Base-by-base conservation (phyloP, 148 eudicot species). In the Vaccinium macrocarpon region DNA sequence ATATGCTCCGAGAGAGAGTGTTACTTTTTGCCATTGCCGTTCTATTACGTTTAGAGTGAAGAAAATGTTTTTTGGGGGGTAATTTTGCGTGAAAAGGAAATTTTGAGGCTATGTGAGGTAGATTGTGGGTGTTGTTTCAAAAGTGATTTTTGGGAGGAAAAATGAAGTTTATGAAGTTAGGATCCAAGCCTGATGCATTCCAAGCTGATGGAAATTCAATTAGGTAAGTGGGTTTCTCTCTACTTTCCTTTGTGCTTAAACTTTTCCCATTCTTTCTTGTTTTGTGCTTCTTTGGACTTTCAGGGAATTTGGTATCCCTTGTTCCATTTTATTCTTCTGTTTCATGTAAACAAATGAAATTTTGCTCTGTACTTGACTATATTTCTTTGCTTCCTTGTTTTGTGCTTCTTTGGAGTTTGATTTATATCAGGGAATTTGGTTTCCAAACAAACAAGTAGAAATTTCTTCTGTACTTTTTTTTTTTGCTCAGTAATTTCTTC, bases 161-260 rank as follows among this genome's bases (percentile, higher is more conserved):
- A 81, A 94, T 94, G 98, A 94, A 94, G 95, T 91, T 90, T 83
- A 94, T 94, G 98, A 94, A 94, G 88, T 76, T 94, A 87, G 98
- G 95, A 18, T 94, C 98, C 35, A 94, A 94, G 88, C 98, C 95
- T 87, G 96, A 94, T 89, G 82, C 94, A 25, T 93, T 94, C 86
- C 94, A 91, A 74, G 85, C 90, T 78, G 88, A 93, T 81, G 96
- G 94, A 21, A 90, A 81, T 83, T 85, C 84, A 49, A 86, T 90
- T 81, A 92, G 97, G 97, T 94, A 9, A 82, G 81, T 83, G 82
- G 79, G n/a, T 71, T 81, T 82, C 46, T n/a, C 73, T 12, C 6
- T 13, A 14, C 27, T 68, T 25, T 4, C 73, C 32, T 13, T 68
- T 23, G 13, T 12, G 4, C 29, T 27, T 68, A 1, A 21, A 3